Base-by-base conservation (phyloP, 1,284 basidiomycete species). In the Polyporus tsugae region DNA sequence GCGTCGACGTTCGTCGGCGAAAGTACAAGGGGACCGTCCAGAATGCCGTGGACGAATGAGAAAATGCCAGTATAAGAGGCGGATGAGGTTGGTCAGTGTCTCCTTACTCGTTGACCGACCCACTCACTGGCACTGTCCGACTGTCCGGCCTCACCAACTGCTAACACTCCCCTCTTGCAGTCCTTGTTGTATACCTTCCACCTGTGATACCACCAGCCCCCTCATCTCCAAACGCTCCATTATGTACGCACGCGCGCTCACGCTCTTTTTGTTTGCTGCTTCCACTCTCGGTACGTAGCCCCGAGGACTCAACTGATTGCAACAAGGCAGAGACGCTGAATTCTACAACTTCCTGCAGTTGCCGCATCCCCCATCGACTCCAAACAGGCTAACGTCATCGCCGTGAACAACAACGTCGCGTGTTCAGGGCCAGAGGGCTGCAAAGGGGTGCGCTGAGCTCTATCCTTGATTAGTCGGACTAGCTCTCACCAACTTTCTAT, bases 21-120 rank as follows among this genome's bases (percentile, higher is more conserved):
- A 61, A 55, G 36, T 62, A 62, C 61, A 52, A 62, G 36, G 61
- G 39, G 36, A 42, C 36, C 38, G 58, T 41, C 38, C 4, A 60
- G 58, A 25, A 60, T 22, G 38, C 33, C 38, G 46, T 33, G 10
- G 39, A 46, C 17, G 65, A 19, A 19, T 6, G 55, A 25, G 62
- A 0, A 29, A 10, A 15, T 46, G 25, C 25, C 11, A 15, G 15
- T 39, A 70, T 68, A 65, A 60, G 63, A 69, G 46, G 46, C 19
- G 22, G 10, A 15, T 38, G 49, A 11, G 6, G 15, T 6, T 5
- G 33, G 1, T 25, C 19, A 39, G 6, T 39, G 11, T 29, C 44
- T 25, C 68, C 19, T 58, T 62, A 53, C 57, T 72, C 68, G 68
- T 72, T 72, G 71, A 72, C 42, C 71, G 71, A 70, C 60, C 68